phyloP scores from a whole-genome alignment of 768 basidiomycete genomes.

The Trametes cingulata region DNA sequence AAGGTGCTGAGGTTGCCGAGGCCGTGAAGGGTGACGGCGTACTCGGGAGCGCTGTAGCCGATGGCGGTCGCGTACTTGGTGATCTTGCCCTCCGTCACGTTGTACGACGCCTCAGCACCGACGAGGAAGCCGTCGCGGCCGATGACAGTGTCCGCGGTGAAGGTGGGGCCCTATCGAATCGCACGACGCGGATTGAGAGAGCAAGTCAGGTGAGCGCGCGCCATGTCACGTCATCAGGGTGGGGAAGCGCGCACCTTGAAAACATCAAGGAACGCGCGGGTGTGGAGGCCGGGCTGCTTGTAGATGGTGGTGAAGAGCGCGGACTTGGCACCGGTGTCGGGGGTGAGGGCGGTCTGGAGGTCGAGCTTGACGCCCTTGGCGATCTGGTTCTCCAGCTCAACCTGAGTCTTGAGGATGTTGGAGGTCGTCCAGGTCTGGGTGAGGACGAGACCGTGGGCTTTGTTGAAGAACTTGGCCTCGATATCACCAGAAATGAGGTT shows the following conservation, averaged over 20 bases:
- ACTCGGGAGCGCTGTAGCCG: slow-evolving; percentile 96
- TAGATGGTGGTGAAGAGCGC: slow-evolving; percentile 83
- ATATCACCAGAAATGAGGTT: slow-evolving; percentile 81
- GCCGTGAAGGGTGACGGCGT: slow-evolving; percentile 91
- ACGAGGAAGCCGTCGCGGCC: slow-evolving; percentile 98
- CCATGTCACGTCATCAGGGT: slow-evolving; percentile 22
- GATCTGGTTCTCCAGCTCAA: slow-evolving; percentile 97
- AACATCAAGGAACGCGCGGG: slow-evolving; percentile 85
- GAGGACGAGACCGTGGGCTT: slow-evolving; percentile 89
- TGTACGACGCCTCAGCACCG: slow-evolving; percentile 95
- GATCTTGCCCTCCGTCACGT: slow-evolving; percentile 90
- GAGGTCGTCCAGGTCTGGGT: slow-evolving; percentile 95
- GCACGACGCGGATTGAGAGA: neutral
- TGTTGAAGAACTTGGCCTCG: slow-evolving; percentile 93
- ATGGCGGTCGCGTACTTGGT: slow-evolving; percentile 89
- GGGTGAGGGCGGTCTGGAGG: slow-evolving; percentile 76
- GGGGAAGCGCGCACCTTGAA: slow-evolving; percentile 72
- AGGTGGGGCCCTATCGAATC: slow-evolving; percentile 79
- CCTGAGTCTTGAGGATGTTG: slow-evolving; percentile 87
- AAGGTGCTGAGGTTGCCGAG: slow-evolving; percentile 94
- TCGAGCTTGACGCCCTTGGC: slow-evolving; percentile 98
- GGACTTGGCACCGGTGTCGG: slow-evolving; percentile 84
- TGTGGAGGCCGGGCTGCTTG: slow-evolving; percentile 96
- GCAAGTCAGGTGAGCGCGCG: slow-evolving; percentile 18
- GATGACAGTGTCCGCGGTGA: slow-evolving; percentile 93